phyloP scores from a whole-genome alignment of 306 rosid species.

The Rubus idaeus region DNA sequence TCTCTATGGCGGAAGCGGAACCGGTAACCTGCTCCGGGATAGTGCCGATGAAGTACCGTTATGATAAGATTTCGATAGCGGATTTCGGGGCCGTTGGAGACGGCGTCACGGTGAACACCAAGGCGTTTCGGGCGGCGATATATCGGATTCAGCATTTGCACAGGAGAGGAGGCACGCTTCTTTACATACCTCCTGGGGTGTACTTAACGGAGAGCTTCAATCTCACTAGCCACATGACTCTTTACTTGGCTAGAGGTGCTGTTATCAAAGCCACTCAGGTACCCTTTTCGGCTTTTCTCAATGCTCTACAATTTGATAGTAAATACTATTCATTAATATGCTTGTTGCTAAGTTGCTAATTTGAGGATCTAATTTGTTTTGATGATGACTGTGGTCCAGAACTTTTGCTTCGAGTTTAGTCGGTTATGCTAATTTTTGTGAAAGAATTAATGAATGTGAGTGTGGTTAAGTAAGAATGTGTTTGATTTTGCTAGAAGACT shows the following conservation, averaged over 20 bases:
- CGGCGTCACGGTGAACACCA: constrained; percentile 69
- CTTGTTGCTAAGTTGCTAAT: not conserved
- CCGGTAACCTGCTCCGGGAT: constrained; percentile 62
- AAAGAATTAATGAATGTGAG: not conserved
- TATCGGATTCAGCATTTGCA: constrained; percentile 61
- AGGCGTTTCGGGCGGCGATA: constrained; percentile 69
- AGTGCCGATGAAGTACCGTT: constrained; percentile 54
- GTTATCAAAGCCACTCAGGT: constrained; percentile 81
- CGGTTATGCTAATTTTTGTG: not conserved
- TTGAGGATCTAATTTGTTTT: too few relatives aligned
- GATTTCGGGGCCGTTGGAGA: constrained; percentile 83
- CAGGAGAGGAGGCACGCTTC: constrained; percentile 71
- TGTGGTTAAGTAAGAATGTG: not conserved
- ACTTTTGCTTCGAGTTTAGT: not conserved
- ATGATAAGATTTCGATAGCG: constrained; percentile 59
- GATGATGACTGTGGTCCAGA: not conserved
- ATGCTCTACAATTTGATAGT: not conserved
- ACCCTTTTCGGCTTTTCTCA: not conserved
- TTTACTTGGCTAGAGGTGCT: constrained; percentile 72
- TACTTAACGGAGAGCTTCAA: constrained; percentile 74
- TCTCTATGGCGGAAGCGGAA: constrained; percentile 16
- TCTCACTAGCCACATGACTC: constrained; percentile 84
- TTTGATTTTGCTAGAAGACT: not conserved
- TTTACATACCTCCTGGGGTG: constrained; percentile 75
- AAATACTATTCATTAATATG: not conserved